phyloP scores from a whole-genome alignment of 306 rosid genomes.

The Sechiopsis laciniata region DNA sequence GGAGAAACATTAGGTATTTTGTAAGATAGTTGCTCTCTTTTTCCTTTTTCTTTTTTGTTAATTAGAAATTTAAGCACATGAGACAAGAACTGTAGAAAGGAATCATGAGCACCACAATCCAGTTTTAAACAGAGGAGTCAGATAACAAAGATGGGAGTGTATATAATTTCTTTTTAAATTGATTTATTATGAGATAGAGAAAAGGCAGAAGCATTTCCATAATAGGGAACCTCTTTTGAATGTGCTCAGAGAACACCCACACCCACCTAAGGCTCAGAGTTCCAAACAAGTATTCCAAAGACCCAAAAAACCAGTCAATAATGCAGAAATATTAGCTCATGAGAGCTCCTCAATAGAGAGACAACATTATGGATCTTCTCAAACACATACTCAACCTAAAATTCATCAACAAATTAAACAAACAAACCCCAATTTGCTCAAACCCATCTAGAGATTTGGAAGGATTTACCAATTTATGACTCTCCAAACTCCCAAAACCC shows the following conservation, averaged over 20 bases:
- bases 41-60: not conserved
- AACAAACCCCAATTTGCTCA: not conserved
- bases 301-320: constrained; percentile 50
- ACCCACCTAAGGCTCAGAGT: constrained; percentile 61
- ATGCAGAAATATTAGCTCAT: constrained; percentile 62
- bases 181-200: constrained; percentile 54
- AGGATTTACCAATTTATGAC: not conserved
- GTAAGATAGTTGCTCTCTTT: not conserved
- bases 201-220: constrained; percentile 73
- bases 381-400: constrained; percentile 4
- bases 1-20: not conserved
- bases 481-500: not conserved
- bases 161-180: constrained; percentile 15
- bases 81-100: constrained; percentile 63
- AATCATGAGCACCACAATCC: constrained; percentile 65
- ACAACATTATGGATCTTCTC: constrained; percentile 56
- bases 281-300: constrained; percentile 65
- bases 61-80: constrained; percentile 37
- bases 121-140: constrained; percentile 45
- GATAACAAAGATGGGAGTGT: constrained; percentile 28
- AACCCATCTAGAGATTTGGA: constrained; percentile 22
- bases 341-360: constrained; percentile 47
- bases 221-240: constrained; percentile 61
- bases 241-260: constrained; percentile 74
- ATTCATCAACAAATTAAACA: constrained; percentile 5